Percentiles rank a stretch among this genome's conserved stretches.
Evolutionary conservation across 148 eudicot species (phyloP).

Genomic region (Arctostaphylos glauca): DNA sequence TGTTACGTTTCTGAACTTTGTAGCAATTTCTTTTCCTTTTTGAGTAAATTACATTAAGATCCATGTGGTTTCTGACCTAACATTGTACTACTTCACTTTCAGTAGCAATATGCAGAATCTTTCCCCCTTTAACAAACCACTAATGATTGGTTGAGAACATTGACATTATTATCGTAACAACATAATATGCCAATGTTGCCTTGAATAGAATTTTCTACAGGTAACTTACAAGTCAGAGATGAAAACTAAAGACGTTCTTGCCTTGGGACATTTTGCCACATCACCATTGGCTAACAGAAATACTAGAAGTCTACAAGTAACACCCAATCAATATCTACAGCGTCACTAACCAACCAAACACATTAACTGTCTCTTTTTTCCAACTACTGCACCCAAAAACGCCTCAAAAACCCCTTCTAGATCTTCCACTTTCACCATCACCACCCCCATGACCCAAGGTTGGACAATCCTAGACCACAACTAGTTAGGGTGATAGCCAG

Average conservation of each 20-base stretch:
- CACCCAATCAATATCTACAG: neutral
- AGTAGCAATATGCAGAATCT: neutral
- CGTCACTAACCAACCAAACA: neutral
- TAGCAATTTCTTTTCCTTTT: neutral
- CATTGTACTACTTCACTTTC: neutral
- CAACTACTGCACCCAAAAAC: neutral
- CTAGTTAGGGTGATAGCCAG: neutral
- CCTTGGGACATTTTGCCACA: neutral
- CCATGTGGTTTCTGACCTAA: neutral
- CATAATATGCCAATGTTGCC: neutral
- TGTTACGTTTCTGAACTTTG: neutral
- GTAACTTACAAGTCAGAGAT: neutral
- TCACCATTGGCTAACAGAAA: neutral
- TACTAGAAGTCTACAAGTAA: neutral
- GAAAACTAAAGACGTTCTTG: neutral
- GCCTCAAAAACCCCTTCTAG: too few species aligned
- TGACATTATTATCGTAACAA: neutral
- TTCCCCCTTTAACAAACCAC: neutral
- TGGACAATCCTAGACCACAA: neutral
- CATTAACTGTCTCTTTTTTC: neutral
- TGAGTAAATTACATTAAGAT: neutral
- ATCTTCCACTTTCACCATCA: too few species aligned
- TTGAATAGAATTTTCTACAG: neutral
- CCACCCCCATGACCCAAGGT: too few species aligned
- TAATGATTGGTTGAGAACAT: neutral